Percentiles rank a stretch among this genome's conserved stretches.
Evolutionary conservation across 2,329 filamentous ascomycete species (phyloP).

Genomic region (Colletotrichum coccodes): DNA sequence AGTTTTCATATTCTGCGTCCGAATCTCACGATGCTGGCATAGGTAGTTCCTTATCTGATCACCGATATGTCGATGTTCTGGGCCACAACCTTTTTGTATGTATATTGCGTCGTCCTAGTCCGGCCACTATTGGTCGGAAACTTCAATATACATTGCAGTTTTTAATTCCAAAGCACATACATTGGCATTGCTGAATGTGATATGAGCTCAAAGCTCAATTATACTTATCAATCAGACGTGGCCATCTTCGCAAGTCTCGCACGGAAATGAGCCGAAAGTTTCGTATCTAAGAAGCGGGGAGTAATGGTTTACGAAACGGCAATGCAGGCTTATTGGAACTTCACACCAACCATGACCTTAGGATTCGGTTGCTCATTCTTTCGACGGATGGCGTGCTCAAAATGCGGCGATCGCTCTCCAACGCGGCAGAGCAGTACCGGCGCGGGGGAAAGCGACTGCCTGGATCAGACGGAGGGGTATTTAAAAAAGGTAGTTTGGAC

Average conservation of each 20-base stretch:
- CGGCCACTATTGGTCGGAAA: no score
- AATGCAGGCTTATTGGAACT: neutral
- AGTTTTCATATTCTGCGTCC: neutral
- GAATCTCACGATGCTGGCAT: neutral
- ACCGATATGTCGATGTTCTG: no score
- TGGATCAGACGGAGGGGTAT: constrained; percentile 25
- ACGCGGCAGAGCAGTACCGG: neutral
- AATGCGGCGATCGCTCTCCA: constrained; percentile 5
- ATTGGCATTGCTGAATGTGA: neutral
- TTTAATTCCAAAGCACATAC: no score
- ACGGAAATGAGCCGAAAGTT: neutral
- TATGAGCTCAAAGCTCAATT: neutral
- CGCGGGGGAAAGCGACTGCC: neutral
- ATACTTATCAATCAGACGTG: neutral
- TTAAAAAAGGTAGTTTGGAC: neutral
- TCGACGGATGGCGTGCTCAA: constrained; percentile 31
- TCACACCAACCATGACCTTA: neutral
- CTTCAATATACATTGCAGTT: no score
- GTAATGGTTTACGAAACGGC: neutral
- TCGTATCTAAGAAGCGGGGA: neutral
- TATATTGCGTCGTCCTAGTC: no score
- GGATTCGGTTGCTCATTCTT: constrained; percentile 14
- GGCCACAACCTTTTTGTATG: no score
- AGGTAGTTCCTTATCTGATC: neutral
- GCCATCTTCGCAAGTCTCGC: neutral